A percentile compares a stretch with the other conserved stretches of the same genome.
Conservation (phyloP, 2,329 filamentous ascomycete genomes). For the Paecilomyces niveus region DNA sequence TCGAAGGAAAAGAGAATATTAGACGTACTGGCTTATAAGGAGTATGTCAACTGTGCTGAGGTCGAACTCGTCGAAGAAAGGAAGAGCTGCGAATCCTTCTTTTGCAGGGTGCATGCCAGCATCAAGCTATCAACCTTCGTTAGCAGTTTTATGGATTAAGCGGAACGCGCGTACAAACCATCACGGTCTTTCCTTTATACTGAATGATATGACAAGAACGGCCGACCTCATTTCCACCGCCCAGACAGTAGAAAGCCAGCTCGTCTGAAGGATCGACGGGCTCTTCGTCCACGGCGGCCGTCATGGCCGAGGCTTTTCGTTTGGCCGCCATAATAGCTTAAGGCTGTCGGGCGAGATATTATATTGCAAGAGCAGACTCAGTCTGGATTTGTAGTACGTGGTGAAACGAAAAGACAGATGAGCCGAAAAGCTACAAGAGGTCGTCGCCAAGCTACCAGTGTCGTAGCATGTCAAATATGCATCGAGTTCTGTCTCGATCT, state of each 20-base stretch:
- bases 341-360: background rate
- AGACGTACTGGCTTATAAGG: constrained; percentile 93
- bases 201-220: constrained; percentile 96
- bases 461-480: background rate
- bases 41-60: constrained; percentile 95
- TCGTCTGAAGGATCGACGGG: constrained; percentile 90
- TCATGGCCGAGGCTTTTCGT: constrained; percentile 75
- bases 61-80: constrained; percentile 98
- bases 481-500: background rate
- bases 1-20: constrained; percentile 11
- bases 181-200: constrained; percentile 98
- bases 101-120: constrained; percentile 95
- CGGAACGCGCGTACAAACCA: constrained; percentile 55
- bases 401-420: background rate
- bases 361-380: no score
- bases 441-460: background rate
- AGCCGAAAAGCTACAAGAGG: background rate
- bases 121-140: constrained; percentile 60
- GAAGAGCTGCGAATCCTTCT: constrained; percentile 84
- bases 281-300: constrained; percentile 61
- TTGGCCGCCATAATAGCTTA: constrained; percentile 72
- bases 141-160: constrained; percentile 4
- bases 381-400: background rate
- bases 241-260: constrained; percentile 86
- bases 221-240: constrained; percentile 94